These are phyloP conservation scores for Aspergillus calidoustus DNA, from an alignment of 2,329 filamentous ascomycete genomes.

Conservation along the genomic window DNA sequence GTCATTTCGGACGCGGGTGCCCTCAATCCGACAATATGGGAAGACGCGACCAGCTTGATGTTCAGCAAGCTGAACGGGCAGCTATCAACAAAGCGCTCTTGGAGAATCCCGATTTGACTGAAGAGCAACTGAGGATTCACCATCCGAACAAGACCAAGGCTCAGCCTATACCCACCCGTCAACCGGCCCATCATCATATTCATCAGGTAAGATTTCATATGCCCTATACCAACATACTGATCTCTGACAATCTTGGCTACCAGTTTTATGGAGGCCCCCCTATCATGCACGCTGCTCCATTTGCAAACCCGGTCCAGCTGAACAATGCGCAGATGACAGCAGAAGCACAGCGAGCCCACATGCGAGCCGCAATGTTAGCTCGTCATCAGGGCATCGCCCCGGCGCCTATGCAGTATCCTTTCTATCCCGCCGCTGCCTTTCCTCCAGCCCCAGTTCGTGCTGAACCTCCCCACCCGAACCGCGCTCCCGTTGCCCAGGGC, in stretches of 20 bases:
- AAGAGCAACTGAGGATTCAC: constrained; percentile 27
- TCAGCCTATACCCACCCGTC: not conserved
- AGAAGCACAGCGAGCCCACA: not conserved
- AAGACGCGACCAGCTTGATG: constrained; percentile 30
- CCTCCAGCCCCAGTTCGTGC: not conserved
- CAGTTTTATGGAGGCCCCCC: not conserved
- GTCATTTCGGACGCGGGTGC: constrained; percentile 67
- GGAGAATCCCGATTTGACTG: constrained; percentile 28
- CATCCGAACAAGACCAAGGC: constrained; percentile 1
- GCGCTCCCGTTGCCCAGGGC: not conserved
- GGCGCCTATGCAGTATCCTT: not conserved
- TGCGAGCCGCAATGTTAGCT: not conserved
- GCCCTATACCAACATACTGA: not conserved
- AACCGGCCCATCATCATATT: not conserved
- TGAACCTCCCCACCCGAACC: not conserved
- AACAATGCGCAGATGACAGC: not conserved
- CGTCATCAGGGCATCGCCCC: not conserved
- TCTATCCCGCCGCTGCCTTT: not conserved
- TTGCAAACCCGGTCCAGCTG: not conserved
- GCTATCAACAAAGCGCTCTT: constrained; percentile 34
- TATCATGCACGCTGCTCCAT: not conserved
- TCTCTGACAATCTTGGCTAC: not conserved
- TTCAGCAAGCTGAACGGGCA: constrained; percentile 34
- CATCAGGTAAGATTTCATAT: not conserved
- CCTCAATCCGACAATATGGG: constrained; percentile 18